phyloP scores from a whole-genome alignment of 2,329 filamentous ascomycete species.

The Claviceps purpurea region DNA sequence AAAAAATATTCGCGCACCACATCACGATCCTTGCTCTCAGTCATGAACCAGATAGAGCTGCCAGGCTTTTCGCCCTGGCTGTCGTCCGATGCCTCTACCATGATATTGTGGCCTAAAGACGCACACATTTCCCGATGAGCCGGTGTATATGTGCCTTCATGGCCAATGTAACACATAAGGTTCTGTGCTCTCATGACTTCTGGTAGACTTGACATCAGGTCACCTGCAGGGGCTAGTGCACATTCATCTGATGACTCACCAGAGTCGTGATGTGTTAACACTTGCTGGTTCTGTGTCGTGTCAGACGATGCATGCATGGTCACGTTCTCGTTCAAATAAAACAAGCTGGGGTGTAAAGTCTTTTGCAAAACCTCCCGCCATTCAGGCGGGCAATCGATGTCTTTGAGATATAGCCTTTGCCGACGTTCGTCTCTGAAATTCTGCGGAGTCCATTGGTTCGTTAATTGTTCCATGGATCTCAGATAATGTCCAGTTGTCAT shows the following conservation, averaged over 20 bases:
- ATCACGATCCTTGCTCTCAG: conserved; percentile 81
- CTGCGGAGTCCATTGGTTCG: conserved; percentile 63
- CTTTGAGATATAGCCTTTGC: conserved; percentile 88
- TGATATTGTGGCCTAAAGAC: conserved; percentile 90
- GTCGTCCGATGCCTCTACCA: conserved; percentile 77
- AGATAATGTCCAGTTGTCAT: conserved; percentile 87
- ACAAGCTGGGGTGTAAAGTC: conserved; percentile 67
- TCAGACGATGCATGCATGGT: conserved; percentile 17
- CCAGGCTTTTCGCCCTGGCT: conserved; percentile 67
- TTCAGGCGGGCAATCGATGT: conserved; percentile 83
- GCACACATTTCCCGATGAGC: conserved; percentile 97
- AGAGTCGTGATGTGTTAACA: conserved; percentile 22
- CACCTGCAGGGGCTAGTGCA: conserved; percentile 62
- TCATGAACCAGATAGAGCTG: conserved; percentile 98
- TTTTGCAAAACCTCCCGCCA: conserved; percentile 74
- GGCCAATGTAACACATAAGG: conserved; percentile 95
- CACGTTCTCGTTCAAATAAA: conserved; percentile 78
- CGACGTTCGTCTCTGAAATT: conserved; percentile 68
- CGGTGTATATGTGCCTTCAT: conserved; percentile 93
- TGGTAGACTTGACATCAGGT: conserved; percentile 88
- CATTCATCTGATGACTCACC: conserved; percentile 33
- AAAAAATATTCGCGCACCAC: conserved; percentile 88
- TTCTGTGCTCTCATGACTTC: conserved; percentile 84
- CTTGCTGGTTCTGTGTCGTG: neutral
- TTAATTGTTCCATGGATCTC: conserved; percentile 69